These are phyloP conservation scores for Penicillium atrosanguineum DNA, from an alignment of 495 filamentous ascomycete genomes.

Conservation along the genomic window DNA sequence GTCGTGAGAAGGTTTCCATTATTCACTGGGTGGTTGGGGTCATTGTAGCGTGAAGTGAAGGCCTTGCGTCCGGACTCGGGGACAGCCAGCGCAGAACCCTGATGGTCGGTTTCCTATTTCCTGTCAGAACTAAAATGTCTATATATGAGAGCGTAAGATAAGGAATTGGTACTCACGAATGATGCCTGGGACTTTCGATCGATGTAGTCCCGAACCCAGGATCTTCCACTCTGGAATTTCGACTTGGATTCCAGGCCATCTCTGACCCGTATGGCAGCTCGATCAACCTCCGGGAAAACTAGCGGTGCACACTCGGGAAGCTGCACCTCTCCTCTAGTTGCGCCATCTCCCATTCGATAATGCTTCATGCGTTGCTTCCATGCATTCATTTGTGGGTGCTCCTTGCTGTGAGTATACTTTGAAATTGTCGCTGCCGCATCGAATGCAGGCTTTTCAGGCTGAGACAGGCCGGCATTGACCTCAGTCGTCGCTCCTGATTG, in stretches of 20 bases:
- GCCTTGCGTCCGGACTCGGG: slow-evolving; percentile 13
- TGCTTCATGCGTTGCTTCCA: slow-evolving; percentile 20
- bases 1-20: neutral
- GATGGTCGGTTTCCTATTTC: slow-evolving; percentile 17
- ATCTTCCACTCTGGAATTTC: slow-evolving; percentile 17
- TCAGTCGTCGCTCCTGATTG: too few species aligned
- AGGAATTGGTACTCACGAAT: slow-evolving; percentile 51
- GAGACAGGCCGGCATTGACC: too few species aligned
- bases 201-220: slow-evolving; percentile 44
- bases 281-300: slow-evolving; percentile 38
- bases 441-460: too few species aligned
- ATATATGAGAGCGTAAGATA: neutral
- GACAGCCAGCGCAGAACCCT: slow-evolving; percentile 14
- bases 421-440: too few species aligned
- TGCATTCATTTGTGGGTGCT: slow-evolving; percentile 6
- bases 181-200: slow-evolving; percentile 44
- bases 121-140: neutral
- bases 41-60: slow-evolving; percentile 42
- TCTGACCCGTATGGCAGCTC: neutral
- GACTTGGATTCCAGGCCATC: slow-evolving; percentile 4
- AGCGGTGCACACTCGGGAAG: slow-evolving; percentile 47
- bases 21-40: slow-evolving; percentile 41
- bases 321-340: slow-evolving; percentile 35
- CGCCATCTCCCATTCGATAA: slow-evolving; percentile 32
- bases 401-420: too few species aligned